phyloP scores from a whole-genome alignment of 148 eudicot genomes.

The Bassia scoparia region DNA sequence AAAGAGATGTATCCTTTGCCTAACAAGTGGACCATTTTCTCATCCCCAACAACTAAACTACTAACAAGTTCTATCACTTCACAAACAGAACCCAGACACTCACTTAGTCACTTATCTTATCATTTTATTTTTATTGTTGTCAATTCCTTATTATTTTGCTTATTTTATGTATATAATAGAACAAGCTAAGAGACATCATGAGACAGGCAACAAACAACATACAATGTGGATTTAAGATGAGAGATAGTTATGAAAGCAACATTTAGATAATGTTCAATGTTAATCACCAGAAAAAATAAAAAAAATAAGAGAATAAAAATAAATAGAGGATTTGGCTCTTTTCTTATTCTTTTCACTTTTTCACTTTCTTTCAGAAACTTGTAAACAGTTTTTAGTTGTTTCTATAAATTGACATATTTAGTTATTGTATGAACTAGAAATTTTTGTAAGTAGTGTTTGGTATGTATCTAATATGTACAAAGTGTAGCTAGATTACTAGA shows the following conservation, averaged over 20 bases:
- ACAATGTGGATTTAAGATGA: conserved; percentile 16
- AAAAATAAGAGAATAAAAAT: too few relatives aligned
- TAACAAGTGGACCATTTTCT: conserved; percentile 44
- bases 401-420: background rate
- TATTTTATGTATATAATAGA: background rate
- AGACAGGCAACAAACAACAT: conserved; percentile 18
- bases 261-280: conserved; percentile 17
- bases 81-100: conserved; percentile 27
- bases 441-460: background rate
- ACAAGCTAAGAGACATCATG: background rate
- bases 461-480: background rate
- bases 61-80: background rate
- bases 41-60: conserved; percentile 17
- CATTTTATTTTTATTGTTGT: background rate
- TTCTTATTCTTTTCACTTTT: background rate
- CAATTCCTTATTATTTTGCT: background rate
- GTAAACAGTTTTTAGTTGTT: background rate
- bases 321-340: conserved; percentile 9
- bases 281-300: background rate
- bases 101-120: background rate
- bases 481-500: background rate
- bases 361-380: background rate
- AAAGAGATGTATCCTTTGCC: conserved; percentile 24
- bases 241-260: conserved; percentile 21
- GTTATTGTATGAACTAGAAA: background rate